A percentile compares a stretch with the other conserved stretches of the same genome.
phyloP scores from a whole-genome alignment of 495 filamentous ascomycete species.

The Penicillium waksmanii region DNA sequence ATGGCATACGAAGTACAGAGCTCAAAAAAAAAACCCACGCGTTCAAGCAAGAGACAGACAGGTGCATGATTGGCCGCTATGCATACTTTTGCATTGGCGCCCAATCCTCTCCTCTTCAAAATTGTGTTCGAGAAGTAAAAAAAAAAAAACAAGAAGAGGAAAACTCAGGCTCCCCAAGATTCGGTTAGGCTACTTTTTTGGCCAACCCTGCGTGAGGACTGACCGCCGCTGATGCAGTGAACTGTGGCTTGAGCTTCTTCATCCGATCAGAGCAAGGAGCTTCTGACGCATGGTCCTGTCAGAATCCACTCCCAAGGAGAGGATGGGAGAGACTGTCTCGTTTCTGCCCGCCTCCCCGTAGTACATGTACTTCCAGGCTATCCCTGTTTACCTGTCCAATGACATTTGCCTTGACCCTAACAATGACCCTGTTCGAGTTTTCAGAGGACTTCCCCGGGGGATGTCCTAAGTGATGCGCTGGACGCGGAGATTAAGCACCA shows the following conservation, averaged over 20 bases:
- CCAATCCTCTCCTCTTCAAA: constrained; percentile 12
- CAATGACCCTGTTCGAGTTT: not conserved
- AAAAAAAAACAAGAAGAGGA: not conserved
- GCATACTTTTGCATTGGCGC: constrained; percentile 13
- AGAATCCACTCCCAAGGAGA: constrained; percentile 2
- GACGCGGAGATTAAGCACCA: constrained; percentile 8
- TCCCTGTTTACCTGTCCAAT: constrained; percentile 16
- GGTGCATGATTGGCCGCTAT: constrained; percentile 15
- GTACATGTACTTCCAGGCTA: not conserved
- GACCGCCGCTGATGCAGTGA: constrained; percentile 17
- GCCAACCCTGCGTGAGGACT: not conserved
- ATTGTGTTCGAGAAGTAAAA: not conserved
- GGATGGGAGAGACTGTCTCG: not conserved
- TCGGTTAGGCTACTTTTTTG: not conserved
- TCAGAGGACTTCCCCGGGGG: not conserved
- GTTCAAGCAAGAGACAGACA: not conserved
- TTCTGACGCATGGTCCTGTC: constrained; percentile 14
- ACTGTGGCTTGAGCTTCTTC: constrained; percentile 16
- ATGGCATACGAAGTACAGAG: constrained; percentile 3
- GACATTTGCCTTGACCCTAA: not conserved
- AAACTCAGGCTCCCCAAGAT: not conserved
- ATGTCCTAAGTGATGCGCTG: constrained; percentile 13
- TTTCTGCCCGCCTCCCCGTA: constrained; percentile 4
- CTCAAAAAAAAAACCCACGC: not conserved
- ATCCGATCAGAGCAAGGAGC: constrained; percentile 23